These are phyloP conservation scores for Cicer yamashitae DNA, from an alignment of 306 rosid species.

Conservation along the genomic window DNA sequence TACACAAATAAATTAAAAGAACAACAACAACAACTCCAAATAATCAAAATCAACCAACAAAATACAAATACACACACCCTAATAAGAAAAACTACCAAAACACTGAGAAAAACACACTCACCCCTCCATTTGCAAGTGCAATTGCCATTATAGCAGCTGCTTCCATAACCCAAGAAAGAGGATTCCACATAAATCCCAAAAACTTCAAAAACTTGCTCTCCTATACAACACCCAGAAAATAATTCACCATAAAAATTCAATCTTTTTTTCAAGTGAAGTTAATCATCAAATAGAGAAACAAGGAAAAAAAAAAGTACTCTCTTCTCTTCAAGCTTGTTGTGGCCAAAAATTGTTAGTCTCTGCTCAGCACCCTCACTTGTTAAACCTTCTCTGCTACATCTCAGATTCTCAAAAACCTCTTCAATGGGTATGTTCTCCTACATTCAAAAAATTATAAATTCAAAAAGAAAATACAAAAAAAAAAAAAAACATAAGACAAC, in stretches of 20 bases:
- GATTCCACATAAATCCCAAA: constrained; percentile 99
- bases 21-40: constrained; percentile 19
- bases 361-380: constrained; percentile 86
- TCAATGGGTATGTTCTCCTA: constrained; percentile 97
- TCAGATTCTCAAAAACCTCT: constrained; percentile 94
- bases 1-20: constrained; percentile 44
- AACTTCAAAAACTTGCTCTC: constrained; percentile 90
- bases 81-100: constrained; percentile 27
- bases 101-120: constrained; percentile 44
- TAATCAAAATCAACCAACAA: constrained; percentile 30
- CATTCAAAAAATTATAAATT: constrained; percentile 32
- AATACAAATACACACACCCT: not conserved
- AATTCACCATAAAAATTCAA: constrained; percentile 26
- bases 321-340: constrained; percentile 98
- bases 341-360: constrained; percentile 81
- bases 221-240: constrained; percentile 58
- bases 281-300: not conserved
- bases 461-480: not conserved
- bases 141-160: constrained; percentile 99
- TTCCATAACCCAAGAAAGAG: constrained; percentile 99
- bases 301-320: constrained; percentile 47
- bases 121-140: constrained; percentile 99
- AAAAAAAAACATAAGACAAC: constrained; percentile 19
- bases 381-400: constrained; percentile 96
- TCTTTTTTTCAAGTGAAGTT: not conserved